Conservation (phyloP, 2,329 filamentous ascomycete species). For the Cladophialophora chaetospira region DNA sequence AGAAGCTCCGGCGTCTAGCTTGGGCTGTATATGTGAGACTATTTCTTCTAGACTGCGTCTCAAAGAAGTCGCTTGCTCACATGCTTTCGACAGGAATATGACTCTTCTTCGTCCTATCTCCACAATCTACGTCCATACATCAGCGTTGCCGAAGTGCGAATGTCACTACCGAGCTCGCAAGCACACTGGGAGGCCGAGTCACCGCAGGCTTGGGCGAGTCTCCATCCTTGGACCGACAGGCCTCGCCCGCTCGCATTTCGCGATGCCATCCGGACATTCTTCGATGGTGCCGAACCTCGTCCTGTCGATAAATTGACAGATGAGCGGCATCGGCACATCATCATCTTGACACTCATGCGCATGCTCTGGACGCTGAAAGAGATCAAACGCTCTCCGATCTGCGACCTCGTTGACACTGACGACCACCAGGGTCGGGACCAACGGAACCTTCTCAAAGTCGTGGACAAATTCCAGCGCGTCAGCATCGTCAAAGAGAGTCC, state of each 20-base stretch:
- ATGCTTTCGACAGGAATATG: background rate
- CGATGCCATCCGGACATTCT: background rate
- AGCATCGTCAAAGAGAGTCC: background rate
- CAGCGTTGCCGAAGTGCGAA: background rate
- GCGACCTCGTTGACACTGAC: background rate
- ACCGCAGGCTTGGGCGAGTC: slow-evolving; percentile 5
- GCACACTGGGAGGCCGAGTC: slow-evolving; percentile 3
- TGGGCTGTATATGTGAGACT: slow-evolving; percentile 12
- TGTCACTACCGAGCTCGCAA: background rate
- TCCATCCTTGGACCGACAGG: background rate
- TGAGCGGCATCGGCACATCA: background rate
- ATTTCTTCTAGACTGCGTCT: background rate
- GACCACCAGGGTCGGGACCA: background rate
- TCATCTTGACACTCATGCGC: background rate
- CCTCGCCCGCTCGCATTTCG: background rate
- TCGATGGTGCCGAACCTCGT: background rate
- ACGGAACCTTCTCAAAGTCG: background rate
- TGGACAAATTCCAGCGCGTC: background rate
- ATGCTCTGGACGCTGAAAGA: slow-evolving; percentile 11
- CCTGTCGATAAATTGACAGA: background rate
- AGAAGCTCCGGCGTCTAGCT: slow-evolving; percentile 4
- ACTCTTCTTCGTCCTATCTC: slow-evolving; percentile 4
- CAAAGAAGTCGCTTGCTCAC: background rate
- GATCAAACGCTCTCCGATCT: background rate
- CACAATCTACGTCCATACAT: slow-evolving; percentile 10